Conservation (phyloP, 495 filamentous ascomycete genomes). For the Penicillium verhagenii region DNA sequence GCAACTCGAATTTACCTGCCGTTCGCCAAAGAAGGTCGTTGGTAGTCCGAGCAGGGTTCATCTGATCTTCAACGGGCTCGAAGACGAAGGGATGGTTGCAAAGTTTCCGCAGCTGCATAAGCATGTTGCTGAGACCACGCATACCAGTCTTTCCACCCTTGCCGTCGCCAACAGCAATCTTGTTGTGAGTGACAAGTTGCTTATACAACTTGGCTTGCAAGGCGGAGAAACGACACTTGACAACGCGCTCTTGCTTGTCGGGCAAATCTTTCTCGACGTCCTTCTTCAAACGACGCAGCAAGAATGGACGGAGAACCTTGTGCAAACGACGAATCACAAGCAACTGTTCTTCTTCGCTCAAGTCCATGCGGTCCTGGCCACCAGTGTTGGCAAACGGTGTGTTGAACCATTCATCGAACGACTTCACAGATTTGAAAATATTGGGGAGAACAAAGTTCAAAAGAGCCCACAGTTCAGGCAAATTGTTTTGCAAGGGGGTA, state of each 20-base stretch:
- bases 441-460: slow-evolving; percentile 97
- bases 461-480: slow-evolving; percentile 93
- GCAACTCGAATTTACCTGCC: slow-evolving; percentile 92
- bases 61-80: slow-evolving; percentile 94
- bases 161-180: slow-evolving; percentile 87
- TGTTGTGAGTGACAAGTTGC: slow-evolving; percentile 93
- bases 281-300: slow-evolving; percentile 97
- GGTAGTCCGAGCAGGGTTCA: slow-evolving; percentile 82
- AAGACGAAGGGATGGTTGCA: slow-evolving; percentile 99
- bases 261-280: slow-evolving; percentile 98
- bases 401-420: slow-evolving; percentile 99
- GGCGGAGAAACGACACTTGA: slow-evolving; percentile 98
- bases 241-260: slow-evolving; percentile 97
- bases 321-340: slow-evolving; percentile 97
- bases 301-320: slow-evolving; percentile 95
- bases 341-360: slow-evolving; percentile 98
- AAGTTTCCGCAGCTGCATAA: slow-evolving; percentile 98
- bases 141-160: slow-evolving; percentile 95
- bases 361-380: slow-evolving; percentile 95
- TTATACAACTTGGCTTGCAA: slow-evolving; percentile 92
- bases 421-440: slow-evolving; percentile 99
- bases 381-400: slow-evolving; percentile 98
- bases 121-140: slow-evolving; percentile 97
- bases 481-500: slow-evolving; percentile 95
- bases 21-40: slow-evolving; percentile 97